These are phyloP conservation scores for Elongisporangium senticosum DNA, from an alignment of 352 stramenopile species.

Conservation along the genomic window DNA sequence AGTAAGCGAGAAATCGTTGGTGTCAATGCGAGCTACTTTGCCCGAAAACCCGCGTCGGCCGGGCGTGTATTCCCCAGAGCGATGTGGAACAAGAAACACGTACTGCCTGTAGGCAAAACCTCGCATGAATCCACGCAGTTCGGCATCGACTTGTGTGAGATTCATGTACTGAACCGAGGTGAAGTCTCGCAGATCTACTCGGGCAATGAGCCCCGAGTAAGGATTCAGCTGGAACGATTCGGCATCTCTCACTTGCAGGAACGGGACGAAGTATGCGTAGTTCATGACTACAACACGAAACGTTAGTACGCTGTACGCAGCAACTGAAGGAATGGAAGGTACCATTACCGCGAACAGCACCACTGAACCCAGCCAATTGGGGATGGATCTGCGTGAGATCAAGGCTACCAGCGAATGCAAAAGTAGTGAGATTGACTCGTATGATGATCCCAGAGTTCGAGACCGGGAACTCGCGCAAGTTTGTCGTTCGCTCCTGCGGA, in stretches of 20 bases:
- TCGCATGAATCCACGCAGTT: constrained; percentile 57
- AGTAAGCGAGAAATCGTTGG: constrained; percentile 41
- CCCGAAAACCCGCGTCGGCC: constrained; percentile 33
- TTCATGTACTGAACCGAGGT: constrained; percentile 42
- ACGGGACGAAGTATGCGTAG: constrained; percentile 73
- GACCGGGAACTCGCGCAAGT: constrained; percentile 67
- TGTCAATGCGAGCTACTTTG: constrained; percentile 72
- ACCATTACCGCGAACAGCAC: constrained; percentile 36
- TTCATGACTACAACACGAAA: constrained; percentile 31
- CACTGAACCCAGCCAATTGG: constrained; percentile 62
- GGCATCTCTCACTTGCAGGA: constrained; percentile 5
- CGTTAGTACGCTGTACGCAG: too few species aligned
- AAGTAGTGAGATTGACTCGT: constrained; percentile 47
- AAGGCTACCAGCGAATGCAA: constrained; percentile 32
- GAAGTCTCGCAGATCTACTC: constrained; percentile 63
- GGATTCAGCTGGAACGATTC: constrained; percentile 29
- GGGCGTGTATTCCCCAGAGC: constrained; percentile 21
- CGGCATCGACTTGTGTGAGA: constrained; percentile 34
- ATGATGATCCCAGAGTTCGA: constrained; percentile 58
- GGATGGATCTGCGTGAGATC: constrained; percentile 42
- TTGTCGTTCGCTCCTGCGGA: constrained; percentile 47
- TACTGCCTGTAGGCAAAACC: constrained; percentile 76
- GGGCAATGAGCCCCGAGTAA: constrained; percentile 58
- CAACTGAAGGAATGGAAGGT: neutral
- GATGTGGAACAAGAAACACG: constrained; percentile 60